Percentiles rank a stretch among this genome's conserved stretches.
These are phyloP conservation scores for Hypsizygus ulmarius DNA, from an alignment of 1,284 basidiomycete species.

Conservation along the genomic window DNA sequence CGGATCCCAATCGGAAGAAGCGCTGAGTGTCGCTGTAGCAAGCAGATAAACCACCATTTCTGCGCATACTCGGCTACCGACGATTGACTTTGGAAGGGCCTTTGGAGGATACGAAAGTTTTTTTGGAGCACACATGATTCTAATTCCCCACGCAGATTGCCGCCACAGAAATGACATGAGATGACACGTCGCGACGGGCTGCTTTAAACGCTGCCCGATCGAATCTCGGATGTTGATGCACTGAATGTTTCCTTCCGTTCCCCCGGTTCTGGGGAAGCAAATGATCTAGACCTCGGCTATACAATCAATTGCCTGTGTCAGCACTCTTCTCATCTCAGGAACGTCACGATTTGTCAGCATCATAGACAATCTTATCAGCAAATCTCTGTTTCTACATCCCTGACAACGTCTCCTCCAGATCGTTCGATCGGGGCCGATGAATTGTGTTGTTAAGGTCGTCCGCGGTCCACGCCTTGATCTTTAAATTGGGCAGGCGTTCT, in stretches of 20 bases:
- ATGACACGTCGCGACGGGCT: constrained; percentile 20
- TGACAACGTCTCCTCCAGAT: constrained; percentile 9
- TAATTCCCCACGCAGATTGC: constrained; percentile 29
- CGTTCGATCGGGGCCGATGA: not conserved
- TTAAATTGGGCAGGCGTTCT: too few relatives aligned
- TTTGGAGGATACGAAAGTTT: constrained; percentile 11
- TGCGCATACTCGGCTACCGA: constrained; percentile 1
- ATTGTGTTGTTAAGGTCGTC: constrained; percentile 1
- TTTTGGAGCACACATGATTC: constrained; percentile 11
- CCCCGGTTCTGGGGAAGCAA: constrained; percentile 33
- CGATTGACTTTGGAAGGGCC: constrained; percentile 13
- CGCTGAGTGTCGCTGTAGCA: constrained; percentile 4
- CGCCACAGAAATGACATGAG: constrained; percentile 20
- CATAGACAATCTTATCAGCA: constrained; percentile 26
- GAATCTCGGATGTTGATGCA: constrained; percentile 31
- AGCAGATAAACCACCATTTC: constrained; percentile 2
- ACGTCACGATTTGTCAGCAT: constrained; percentile 27
- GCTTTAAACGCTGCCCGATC: constrained; percentile 27
- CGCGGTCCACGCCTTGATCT: not conserved
- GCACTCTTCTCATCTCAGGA: constrained; percentile 23
- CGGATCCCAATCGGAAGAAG: constrained; percentile 22
- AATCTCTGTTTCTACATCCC: constrained; percentile 10
- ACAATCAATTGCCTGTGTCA: constrained; percentile 21
- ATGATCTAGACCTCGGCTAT: constrained; percentile 27
- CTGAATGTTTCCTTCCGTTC: constrained; percentile 24